Conservation (phyloP, 2,329 filamentous ascomycete species). For the Xylaria sp. region DNA sequence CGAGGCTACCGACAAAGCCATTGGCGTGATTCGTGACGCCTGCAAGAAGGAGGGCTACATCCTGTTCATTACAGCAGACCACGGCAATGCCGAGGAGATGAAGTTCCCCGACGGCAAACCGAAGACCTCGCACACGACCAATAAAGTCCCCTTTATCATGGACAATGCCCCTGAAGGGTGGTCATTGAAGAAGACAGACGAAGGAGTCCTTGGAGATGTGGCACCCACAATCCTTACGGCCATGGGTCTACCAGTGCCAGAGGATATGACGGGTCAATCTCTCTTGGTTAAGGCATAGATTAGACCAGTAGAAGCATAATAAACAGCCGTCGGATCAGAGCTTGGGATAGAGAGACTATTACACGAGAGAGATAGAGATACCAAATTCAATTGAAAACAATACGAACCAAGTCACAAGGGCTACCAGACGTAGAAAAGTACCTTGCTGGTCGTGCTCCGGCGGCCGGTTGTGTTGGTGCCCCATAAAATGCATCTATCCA, state of each 20-base stretch:
- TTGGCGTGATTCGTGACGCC: conserved; percentile 89
- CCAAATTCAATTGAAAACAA: conserved; percentile 21
- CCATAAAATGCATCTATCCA: conserved; percentile 20
- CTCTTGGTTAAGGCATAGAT: conserved; percentile 74
- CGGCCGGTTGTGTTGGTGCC: background rate
- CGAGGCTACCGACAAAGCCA: conserved; percentile 89
- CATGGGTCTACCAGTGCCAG: conserved; percentile 91
- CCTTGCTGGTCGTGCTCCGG: background rate
- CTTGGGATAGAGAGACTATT: conserved; percentile 32
- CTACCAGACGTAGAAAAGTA: background rate
- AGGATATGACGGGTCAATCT: conserved; percentile 90
- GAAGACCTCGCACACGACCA: conserved; percentile 97
- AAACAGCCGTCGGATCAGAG: conserved; percentile 17
- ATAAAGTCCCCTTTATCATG: conserved; percentile 98
- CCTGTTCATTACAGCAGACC: conserved; percentile 95
- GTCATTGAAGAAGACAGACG: conserved; percentile 79
- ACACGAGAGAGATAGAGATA: conserved; percentile 35
- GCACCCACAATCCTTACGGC: conserved; percentile 90
- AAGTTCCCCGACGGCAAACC: conserved; percentile 94
- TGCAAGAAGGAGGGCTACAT: conserved; percentile 95
- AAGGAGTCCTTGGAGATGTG: conserved; percentile 95
- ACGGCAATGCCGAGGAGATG: conserved; percentile 99
- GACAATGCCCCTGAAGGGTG: conserved; percentile 92
- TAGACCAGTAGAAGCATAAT: conserved; percentile 7
- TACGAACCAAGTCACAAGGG: background rate